phyloP scores from a whole-genome alignment of 2,329 filamentous ascomycete species.

The Microsporum ferrugineum region DNA sequence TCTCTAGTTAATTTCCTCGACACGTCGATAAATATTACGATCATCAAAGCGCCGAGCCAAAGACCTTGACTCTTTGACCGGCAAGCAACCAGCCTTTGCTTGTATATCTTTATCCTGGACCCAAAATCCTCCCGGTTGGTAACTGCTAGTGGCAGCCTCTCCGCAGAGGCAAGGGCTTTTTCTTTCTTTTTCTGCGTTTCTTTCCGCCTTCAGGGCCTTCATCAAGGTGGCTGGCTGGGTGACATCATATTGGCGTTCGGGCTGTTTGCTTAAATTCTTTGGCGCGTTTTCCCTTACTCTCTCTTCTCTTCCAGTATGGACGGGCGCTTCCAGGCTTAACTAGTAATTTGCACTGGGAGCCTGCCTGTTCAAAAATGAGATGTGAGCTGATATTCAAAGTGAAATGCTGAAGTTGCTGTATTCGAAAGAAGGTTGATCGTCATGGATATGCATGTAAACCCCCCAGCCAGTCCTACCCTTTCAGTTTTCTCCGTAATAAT shows the following conservation, averaged over 20 bases:
- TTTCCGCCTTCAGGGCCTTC: neutral
- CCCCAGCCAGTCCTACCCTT: neutral
- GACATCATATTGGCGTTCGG: slow-evolving; percentile 1
- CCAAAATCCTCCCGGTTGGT: neutral
- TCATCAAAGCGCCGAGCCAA: neutral
- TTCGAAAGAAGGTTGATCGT: neutral
- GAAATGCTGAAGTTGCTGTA: neutral
- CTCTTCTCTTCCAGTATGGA: neutral
- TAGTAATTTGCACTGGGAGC: no score
- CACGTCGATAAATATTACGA: neutral
- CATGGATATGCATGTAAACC: neutral
- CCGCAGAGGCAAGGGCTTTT: neutral
- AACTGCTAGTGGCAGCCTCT: neutral
- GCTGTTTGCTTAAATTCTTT: neutral
- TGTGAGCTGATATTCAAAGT: no score
- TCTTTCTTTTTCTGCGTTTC: neutral
- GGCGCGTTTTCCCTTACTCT: neutral
- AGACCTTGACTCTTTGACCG: neutral
- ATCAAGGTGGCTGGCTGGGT: neutral
- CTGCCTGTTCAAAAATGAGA: no score
- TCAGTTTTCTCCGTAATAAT: neutral
- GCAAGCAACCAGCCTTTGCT: neutral
- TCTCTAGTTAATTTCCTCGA: neutral
- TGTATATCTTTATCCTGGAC: neutral
- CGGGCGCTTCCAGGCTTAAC: no score